Evolutionary conservation across 371 early-diverging fungal species (phyloP).

Genomic region (Nematocida minor): DNA sequence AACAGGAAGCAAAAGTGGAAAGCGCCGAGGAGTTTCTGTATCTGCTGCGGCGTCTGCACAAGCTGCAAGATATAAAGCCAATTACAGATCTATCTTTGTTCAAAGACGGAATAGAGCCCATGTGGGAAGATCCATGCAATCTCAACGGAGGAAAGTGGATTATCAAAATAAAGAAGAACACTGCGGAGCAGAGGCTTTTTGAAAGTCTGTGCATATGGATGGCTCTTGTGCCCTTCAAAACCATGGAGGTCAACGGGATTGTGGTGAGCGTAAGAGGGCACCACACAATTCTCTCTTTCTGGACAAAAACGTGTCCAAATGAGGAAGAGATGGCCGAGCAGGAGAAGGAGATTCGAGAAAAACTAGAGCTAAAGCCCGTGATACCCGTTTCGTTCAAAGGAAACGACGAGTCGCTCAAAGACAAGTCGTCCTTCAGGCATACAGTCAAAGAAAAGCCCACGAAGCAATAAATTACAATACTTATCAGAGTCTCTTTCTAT

Average conservation of each 20-base stretch:
- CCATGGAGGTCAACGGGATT: conserved; percentile 62
- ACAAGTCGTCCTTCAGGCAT: conserved; percentile 46
- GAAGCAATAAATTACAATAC: background rate
- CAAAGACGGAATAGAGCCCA: conserved; percentile 82
- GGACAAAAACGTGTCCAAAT: conserved; percentile 55
- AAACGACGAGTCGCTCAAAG: conserved; percentile 45
- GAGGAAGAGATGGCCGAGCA: conserved; percentile 31
- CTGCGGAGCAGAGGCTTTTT: conserved; percentile 74
- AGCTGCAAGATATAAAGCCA: conserved; percentile 74
- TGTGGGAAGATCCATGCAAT: conserved; percentile 88
- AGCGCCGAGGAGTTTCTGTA: conserved; percentile 31
- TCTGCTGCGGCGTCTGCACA: conserved; percentile 14
- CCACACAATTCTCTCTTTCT: conserved; percentile 59
- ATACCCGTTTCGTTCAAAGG: conserved; percentile 61
- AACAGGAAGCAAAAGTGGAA: conserved; percentile 25
- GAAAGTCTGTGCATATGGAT: conserved; percentile 59
- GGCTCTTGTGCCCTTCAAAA: conserved; percentile 47
- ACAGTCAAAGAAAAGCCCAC: background rate
- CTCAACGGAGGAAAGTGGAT: conserved; percentile 91
- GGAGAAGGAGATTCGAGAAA: conserved; percentile 57
- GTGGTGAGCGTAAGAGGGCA: conserved; percentile 57
- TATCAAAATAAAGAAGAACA: conserved; percentile 80
- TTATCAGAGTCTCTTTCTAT: no score
- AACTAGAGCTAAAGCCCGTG: conserved; percentile 52
- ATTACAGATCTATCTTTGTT: conserved; percentile 87